A percentile compares a stretch with the other conserved stretches of the same genome.
Evolutionary conservation across 352 stramenopile species (phyloP).

Genomic region (Phytophthora macrochlamydospora): DNA sequence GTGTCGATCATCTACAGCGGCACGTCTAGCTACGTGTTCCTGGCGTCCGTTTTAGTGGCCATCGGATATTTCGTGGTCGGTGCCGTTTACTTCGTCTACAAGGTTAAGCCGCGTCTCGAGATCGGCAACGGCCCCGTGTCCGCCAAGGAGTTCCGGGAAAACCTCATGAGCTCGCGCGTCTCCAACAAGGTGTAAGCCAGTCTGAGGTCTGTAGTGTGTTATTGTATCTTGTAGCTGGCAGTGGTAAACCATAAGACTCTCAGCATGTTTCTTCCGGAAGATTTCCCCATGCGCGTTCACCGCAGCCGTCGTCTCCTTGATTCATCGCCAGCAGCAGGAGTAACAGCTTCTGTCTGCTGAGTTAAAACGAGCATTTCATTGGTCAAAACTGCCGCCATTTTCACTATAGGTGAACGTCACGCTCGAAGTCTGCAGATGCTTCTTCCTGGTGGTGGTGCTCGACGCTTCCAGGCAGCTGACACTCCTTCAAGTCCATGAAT

Average conservation of each 20-base stretch:
- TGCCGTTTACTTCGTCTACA: slow-evolving; percentile 42
- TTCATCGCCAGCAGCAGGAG: too few relatives aligned
- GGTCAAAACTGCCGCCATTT: too few relatives aligned
- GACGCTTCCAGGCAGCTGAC: too few relatives aligned
- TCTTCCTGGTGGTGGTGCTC: too few relatives aligned
- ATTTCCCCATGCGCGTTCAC: background rate
- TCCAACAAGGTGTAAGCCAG: slow-evolving; percentile 26
- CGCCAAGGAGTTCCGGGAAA: slow-evolving; percentile 46
- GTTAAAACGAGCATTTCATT: too few relatives aligned
- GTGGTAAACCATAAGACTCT: slow-evolving; percentile 4
- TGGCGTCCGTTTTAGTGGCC: slow-evolving; percentile 48
- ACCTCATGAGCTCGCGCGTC: slow-evolving; percentile 39
- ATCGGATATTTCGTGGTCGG: slow-evolving; percentile 47
- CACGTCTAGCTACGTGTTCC: slow-evolving; percentile 33
- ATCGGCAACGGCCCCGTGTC: slow-evolving; percentile 19
- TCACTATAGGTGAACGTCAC: too few relatives aligned
- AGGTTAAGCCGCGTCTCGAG: slow-evolving; percentile 38
- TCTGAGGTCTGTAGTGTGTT: slow-evolving; percentile 4
- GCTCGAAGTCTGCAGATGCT: too few relatives aligned
- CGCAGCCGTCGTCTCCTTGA: too few relatives aligned
- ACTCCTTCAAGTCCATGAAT: too few relatives aligned
- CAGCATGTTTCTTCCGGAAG: slow-evolving; percentile 3
- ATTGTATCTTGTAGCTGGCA: slow-evolving; percentile 8
- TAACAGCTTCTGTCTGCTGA: too few relatives aligned
- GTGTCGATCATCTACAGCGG: slow-evolving; percentile 27